Evolutionary conservation across 2,329 filamentous ascomycete genomes (phyloP).

Genomic region (Massarina eburnea): DNA sequence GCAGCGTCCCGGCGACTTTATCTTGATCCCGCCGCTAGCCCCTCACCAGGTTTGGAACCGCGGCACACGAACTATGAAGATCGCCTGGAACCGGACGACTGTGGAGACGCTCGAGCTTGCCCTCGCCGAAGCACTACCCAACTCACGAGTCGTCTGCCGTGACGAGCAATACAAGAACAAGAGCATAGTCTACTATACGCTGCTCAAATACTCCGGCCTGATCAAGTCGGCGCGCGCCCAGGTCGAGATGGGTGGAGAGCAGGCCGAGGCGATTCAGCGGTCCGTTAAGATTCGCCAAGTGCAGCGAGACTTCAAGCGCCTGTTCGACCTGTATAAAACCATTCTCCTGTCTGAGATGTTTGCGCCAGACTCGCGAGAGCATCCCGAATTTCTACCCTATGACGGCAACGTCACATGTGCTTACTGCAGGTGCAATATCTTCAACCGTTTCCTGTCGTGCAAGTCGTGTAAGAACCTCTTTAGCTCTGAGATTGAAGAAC

Average conservation of each 20-base stretch:
- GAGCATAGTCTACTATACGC: conserved; percentile 85
- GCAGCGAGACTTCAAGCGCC: conserved; percentile 76
- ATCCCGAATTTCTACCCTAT: conserved; percentile 75
- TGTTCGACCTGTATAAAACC: conserved; percentile 76
- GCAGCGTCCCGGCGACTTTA: conserved; percentile 87
- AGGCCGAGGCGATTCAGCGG: conserved; percentile 42
- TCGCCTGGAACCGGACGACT: conserved; percentile 95
- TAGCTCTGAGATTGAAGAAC: conserved; percentile 72
- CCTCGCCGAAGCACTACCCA: conserved; percentile 81
- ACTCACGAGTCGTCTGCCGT: conserved; percentile 86
- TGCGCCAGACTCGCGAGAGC: conserved; percentile 64
- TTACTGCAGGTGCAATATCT: conserved; percentile 94
- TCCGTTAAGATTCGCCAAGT: conserved; percentile 65
- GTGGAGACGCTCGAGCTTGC: conserved; percentile 88
- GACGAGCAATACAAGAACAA: conserved; percentile 99
- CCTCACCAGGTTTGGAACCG: conserved; percentile 99
- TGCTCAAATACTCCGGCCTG: conserved; percentile 71
- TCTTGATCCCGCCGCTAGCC: conserved; percentile 87
- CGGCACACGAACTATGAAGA: conserved; percentile 93
- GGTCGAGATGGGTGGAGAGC: conserved; percentile 48
- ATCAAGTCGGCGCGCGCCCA: conserved; percentile 61
- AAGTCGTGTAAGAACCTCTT: conserved; percentile 74
- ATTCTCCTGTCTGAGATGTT: conserved; percentile 88
- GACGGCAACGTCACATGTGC: conserved; percentile 94
- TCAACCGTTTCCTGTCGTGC: conserved; percentile 95